phyloP scores from a whole-genome alignment of 345 rosid genomes.

The Erucastrum elatum region DNA sequence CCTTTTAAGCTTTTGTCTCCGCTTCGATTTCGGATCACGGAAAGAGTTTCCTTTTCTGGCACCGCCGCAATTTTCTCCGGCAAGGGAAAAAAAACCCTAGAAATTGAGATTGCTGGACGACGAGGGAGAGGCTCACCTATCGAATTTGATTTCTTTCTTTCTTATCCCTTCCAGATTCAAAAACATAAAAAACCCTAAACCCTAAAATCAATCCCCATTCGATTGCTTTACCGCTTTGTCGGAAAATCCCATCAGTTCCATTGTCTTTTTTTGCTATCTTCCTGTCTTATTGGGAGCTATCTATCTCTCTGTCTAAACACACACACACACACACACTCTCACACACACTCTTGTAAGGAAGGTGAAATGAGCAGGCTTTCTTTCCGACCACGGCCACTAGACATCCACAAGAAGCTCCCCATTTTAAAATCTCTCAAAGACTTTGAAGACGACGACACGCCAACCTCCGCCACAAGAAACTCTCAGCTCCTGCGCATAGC shows the following conservation, averaged over 20 bases:
- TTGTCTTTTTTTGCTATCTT: not conserved
- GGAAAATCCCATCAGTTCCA: not conserved
- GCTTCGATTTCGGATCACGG: conserved; percentile 26
- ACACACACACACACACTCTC: not conserved
- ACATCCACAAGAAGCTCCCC: conserved; percentile 95
- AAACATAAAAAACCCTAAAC: conserved; percentile 26
- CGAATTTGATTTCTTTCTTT: not conserved
- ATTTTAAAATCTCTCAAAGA: conserved; percentile 86
- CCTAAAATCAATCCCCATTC: conserved; percentile 20
- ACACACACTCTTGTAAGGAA: conserved; percentile 10
- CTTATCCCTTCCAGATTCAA: not conserved
- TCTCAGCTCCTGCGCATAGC: conserved; percentile 71
- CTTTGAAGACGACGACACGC: conserved; percentile 93
- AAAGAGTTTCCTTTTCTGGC: conserved; percentile 16
- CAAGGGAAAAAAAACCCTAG: conserved; percentile 23
- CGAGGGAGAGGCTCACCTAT: not conserved
- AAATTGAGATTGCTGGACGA: conserved; percentile 23
- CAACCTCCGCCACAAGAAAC: conserved; percentile 70
- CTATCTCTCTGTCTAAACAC: not conserved
- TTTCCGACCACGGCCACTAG: conserved; percentile 91
- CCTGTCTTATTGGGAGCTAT: conserved; percentile 10
- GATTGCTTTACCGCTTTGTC: conserved; percentile 12
- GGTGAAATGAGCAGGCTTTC: conserved; percentile 87
- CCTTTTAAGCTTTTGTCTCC: not conserved
- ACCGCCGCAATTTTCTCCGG: conserved; percentile 11